Conservation (phyloP, 495 filamentous ascomycete genomes). For the Tuber brumale region DNA sequence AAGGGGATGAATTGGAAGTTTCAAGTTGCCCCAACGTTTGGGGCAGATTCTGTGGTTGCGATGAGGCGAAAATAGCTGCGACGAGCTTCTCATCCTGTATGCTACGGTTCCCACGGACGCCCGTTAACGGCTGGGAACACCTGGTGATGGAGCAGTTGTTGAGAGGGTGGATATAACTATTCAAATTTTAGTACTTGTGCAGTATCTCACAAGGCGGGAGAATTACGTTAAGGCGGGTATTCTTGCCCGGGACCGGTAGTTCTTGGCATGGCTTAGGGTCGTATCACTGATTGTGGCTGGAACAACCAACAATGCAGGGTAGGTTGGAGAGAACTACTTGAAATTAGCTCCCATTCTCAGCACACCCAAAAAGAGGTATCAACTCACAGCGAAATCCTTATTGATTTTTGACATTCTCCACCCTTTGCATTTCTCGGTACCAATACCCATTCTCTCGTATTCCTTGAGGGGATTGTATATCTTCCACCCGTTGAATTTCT, state of each 20-base stretch:
- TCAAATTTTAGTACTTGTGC: conserved; percentile 21
- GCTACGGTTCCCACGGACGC: conserved; percentile 78
- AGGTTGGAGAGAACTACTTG: conserved; percentile 81
- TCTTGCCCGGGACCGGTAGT: conserved; percentile 76
- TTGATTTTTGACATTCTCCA: conserved; percentile 95
- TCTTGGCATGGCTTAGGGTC: conserved; percentile 85
- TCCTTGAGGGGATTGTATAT: conserved; percentile 66
- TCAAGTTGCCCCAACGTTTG: conserved; percentile 37
- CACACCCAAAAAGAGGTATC: conserved; percentile 3
- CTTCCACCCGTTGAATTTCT: conserved; percentile 71
- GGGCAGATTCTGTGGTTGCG: conserved; percentile 43
- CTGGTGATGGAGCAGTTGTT: conserved; percentile 96
- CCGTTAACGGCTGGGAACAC: conserved; percentile 87
- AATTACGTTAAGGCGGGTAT: conserved; percentile 87
- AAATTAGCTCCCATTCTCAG: conserved; percentile 38
- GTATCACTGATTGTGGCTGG: conserved; percentile 90
- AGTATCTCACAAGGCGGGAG: conserved; percentile 51
- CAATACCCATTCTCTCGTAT: conserved; percentile 41
- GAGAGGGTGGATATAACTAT: conserved; percentile 76
- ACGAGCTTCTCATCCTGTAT: conserved; percentile 94
- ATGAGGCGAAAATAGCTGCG: conserved; percentile 67
- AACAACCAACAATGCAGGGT: conserved; percentile 76
- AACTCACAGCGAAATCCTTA: conserved; percentile 61
- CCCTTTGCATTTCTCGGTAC: conserved; percentile 48
- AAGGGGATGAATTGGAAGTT: conserved; percentile 34